Evolutionary conservation across 2,329 filamentous ascomycete genomes (phyloP), one percentile per base, ranked within the genome.

Genomic region (Malbranchea cinnamomea): DNA sequence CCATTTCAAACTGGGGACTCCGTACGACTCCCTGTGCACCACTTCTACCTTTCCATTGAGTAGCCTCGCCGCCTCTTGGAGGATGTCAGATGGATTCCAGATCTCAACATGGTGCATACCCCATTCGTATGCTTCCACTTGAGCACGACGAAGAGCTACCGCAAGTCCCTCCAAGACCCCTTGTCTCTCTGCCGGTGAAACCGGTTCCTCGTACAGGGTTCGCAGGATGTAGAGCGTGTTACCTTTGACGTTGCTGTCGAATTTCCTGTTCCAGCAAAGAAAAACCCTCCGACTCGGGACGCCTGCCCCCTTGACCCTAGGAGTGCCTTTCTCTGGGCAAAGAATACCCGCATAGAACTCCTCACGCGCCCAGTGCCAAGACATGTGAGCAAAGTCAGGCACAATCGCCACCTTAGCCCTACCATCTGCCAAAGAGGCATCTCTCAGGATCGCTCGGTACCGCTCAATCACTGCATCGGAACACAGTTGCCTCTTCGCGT

Each of bases 321-420:
- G 76, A 0, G 40, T 39, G 4, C 32, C 36, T 27, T 48, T 49
- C 11, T 59, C 56, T 2, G 65, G 60, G 40, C 77, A 68, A 4
- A 85, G 60, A 37, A 71, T 66, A 32, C 66, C 63, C 4, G 68
- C 69, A 46, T 87, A 75, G 50, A 79, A 89, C 28, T 84, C 74
- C 54, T 93, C 83, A 28, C 87, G 72, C 35, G 74, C 71, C 50
- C 82, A 71, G 52, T 87, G 77, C 82, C 82, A 91, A 36, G 66
- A 56, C 41, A 84, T 66, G 5, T 73, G 71, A 33, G 76, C 68
- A 36, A 69, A 53, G 43, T 82, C 71, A 0, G 82, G 80, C 27
- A 73, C 42, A 37, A 85, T 58, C 23, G 81, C 78, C 23, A 89
- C 67, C 9, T 60, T 67, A 40, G 46, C 63, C 60, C 34, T 56